Evolutionary conservation across 2,329 filamentous ascomycete genomes (phyloP), one percentile per base, ranked within the genome.

Genomic region (Colletotrichum tropicale): DNA sequence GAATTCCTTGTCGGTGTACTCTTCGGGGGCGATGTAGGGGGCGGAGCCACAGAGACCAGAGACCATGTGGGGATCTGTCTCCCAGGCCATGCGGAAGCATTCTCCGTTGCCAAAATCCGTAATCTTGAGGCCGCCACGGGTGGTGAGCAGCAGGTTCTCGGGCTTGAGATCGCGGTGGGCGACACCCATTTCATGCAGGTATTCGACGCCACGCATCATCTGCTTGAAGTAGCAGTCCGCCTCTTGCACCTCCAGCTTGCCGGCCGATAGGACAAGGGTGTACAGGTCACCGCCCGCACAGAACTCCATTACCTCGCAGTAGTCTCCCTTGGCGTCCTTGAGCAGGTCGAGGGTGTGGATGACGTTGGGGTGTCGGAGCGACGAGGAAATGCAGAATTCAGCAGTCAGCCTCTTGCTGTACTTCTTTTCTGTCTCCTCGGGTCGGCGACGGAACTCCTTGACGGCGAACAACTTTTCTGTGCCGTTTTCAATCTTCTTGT

Each of bases 11-110:
- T 98, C 96, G 3, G 93, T 92, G 81, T 99, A 99, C 84, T 99
- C 97, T 84, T 99, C 97, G 0, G 97, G 97, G 2, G 97, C 95
- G 79, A 99, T 99, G 83, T 99, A 99, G 1, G 97, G 97, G 26
- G 96, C 97, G 16, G 96, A 98, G 55, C 97, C 97, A 84, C 97
- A 99, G 15, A 99, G 92, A 58, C 97, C 97, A 55, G 96, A 96
- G 5, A 98, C 98, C 96, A 98, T 98, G 85, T 98, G 97, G 24
- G 97, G 94, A 84, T 98, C 96, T 70, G 96, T 97, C 85, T 99
- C 97, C 97, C 97, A 99, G 3, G 97, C 97, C 96, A 98, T 98
- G 71, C 97, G 94, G 90, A 99, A 99, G 85, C 97, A 99, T 85
- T 99, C 97, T 81, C 97, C 97, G 81, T 99, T 99, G 77, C 97